Base-by-base conservation (phyloP, 192 early-diverging fungal genomes). In the Phlyctochytrium arcticum region DNA sequence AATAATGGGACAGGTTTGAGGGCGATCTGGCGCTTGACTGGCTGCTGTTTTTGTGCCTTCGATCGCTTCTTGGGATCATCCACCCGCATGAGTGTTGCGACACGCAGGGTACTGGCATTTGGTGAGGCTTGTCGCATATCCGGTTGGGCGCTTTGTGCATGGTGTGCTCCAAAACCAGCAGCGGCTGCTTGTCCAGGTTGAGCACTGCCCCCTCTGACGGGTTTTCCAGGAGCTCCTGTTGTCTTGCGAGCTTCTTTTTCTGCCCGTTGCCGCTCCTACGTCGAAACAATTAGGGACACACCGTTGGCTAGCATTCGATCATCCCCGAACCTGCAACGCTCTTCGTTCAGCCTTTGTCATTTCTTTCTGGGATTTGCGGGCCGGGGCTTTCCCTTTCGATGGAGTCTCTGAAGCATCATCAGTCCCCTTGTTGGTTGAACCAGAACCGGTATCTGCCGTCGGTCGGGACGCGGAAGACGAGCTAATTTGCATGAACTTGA, bases 311-410 rank as follows among this genome's bases (percentile, higher is more conserved):
- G 29, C 29, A 4, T 17, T 17, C 50, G 17, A 10, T 27, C 23
- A 2, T 3, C n/a, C 31, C 46, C 61, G 19, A 24, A 77, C 90
- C 70, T 96, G 92, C 54, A 89, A 57, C 15, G 86, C 93, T 30
- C 92, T 83, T 53, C 92, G 84, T 79, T 98, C 92, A 26, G 90
- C 90, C 61, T 94, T 95, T 24, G 90, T 93, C 89, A 92, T 87
- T 36, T 87, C 74, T 69, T 90, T 91, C 46, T 68, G 48, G 32
- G 67, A 60, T 56, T 67, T 72, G 10, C 30, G 6, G n/a, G 7
- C 62, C 10, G 58, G 46, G 30, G 61, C 24, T 27, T 53, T 9
- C 39, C n/a, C n/a, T n/a, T n/a, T n/a, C n/a, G n/a, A n/a, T n/a
- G n/a, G n/a, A n/a, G n/a, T n/a, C n/a, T n/a, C n/a, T n/a, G n/a